Conservation (phyloP, 352 stramenopile species). For the Globisporangium megalacanthum region DNA sequence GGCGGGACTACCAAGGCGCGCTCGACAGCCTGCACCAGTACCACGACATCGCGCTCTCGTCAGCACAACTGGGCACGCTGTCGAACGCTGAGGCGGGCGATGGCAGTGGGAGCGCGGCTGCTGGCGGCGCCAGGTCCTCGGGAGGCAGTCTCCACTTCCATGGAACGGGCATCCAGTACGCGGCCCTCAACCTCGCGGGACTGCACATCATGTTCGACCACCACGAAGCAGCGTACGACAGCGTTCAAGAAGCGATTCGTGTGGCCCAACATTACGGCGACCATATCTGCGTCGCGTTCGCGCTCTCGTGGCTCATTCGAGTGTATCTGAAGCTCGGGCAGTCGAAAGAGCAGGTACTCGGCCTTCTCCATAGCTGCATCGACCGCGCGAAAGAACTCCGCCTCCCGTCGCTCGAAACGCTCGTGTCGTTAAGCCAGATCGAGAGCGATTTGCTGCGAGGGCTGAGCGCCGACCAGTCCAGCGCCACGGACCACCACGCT, state of each 20-base stretch:
- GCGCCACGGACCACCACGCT: background rate
- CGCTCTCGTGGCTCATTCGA: conserved; percentile 83
- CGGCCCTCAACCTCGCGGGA: conserved; percentile 83
- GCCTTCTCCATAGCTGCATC: conserved; percentile 45
- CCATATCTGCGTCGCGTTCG: conserved; percentile 90
- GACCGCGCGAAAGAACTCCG: conserved; percentile 53
- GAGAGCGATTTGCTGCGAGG: conserved; percentile 46
- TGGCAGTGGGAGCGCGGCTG: background rate
- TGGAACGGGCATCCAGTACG: conserved; percentile 85
- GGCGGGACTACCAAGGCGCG: conserved; percentile 80
- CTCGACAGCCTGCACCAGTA: conserved; percentile 91
- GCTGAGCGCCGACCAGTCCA: background rate
- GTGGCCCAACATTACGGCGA: conserved; percentile 91
- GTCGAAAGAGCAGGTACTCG: conserved; percentile 40
- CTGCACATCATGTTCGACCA: conserved; percentile 87
- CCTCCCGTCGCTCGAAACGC: conserved; percentile 42
- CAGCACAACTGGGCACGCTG: conserved; percentile 6
- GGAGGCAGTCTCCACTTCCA: conserved; percentile 36
- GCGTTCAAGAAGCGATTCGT: conserved; percentile 89
- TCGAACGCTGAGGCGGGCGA: background rate
- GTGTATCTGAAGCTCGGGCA: conserved; percentile 60
- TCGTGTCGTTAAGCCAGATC: conserved; percentile 39
- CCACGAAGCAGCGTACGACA: conserved; percentile 65
- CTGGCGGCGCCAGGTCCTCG: conserved; percentile 4
- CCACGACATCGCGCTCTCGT: conserved; percentile 87